Evolutionary conservation across 202 grass and related monocot species (phyloP), one percentile per base, ranked within the genome.

Genomic region (Brachypodium distachyon): DNA sequence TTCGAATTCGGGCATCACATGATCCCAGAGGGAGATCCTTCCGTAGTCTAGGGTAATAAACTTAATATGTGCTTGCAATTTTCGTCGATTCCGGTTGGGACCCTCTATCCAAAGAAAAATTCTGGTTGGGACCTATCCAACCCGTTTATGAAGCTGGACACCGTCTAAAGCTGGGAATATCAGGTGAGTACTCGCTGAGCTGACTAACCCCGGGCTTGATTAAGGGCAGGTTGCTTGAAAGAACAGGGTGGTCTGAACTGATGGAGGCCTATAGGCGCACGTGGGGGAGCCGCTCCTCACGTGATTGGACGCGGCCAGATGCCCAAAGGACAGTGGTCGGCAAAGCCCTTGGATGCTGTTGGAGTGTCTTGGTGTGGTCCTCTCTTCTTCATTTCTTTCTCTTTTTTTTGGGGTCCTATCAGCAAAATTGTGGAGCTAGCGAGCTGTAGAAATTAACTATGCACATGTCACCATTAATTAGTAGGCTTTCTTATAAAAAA

Each of bases 291-390:
- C 67, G 26, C 34, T 44, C 44, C 29, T 80, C 86, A 88, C 81
- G 86, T 88, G 86, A 84, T 12, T n/a, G 66, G 48, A 6, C 22
- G 11, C 7, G 61, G 2, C 13, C 14, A 67, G 80, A 79, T 73
- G 68, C 75, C 74, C 59, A 70, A 70, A 80, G 61, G 80, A 47
- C 22, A 55, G 65, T 69, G 65, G 79, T 60, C 61, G 74, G 80
- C 67, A 12, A 87, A 51, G 80, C 39, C 71, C 61, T 84, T 70
- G 86, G 86, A 88, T 88, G 86, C 81, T 80, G 55, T 76, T 60
- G 57, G 57, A 18, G 25, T 31, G 13, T 58, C 26, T 59, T 75
- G 76, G 5, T 36, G 68, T 76, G 72, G 72, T 72, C 78, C 81
- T 44, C 22, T 46, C 33, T 42, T 38, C 36, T 37, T 14, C 65